These are phyloP conservation scores for Penicillium sumatraense DNA, from an alignment of 2,329 filamentous ascomycete species.

Conservation along the genomic window DNA sequence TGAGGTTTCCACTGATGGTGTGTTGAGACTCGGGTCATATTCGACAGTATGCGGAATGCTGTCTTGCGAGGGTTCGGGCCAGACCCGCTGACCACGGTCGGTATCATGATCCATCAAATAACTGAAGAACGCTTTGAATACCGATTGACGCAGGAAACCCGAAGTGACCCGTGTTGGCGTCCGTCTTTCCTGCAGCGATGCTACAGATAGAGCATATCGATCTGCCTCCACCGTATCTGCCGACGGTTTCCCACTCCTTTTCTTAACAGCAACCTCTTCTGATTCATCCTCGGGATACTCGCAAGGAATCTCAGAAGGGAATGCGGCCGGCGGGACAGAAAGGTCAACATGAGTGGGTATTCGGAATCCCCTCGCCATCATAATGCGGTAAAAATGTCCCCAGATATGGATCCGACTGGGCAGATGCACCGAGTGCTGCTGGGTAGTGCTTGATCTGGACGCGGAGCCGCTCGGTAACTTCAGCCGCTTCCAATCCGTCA, in stretches of 20 bases:
- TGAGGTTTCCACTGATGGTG: not conserved
- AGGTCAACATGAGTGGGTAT: not conserved
- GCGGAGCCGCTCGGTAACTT: not conserved
- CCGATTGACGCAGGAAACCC: conserved; percentile 10
- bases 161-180: not conserved
- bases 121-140: conserved; percentile 13
- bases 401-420: not conserved
- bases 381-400: conserved; percentile 2
- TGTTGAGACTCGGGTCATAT: not conserved
- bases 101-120: conserved; percentile 2
- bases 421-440: not conserved
- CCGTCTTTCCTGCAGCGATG: not conserved
- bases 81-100: not conserved
- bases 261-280: not conserved
- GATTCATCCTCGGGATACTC: conserved; percentile 3
- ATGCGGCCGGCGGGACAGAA: not conserved
- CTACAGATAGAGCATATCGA: conserved; percentile 4
- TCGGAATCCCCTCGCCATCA: conserved; percentile 4
- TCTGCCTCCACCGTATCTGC: conserved; percentile 6
- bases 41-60: conserved; percentile 8
- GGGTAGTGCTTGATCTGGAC: not conserved
- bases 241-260: conserved; percentile 13
- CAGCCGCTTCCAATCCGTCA: conserved; percentile 5
- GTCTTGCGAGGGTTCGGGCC: not conserved
- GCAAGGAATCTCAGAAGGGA: not conserved